phyloP scores from a whole-genome alignment of 1,284 basidiomycete genomes.

The Irpex lacteus region DNA sequence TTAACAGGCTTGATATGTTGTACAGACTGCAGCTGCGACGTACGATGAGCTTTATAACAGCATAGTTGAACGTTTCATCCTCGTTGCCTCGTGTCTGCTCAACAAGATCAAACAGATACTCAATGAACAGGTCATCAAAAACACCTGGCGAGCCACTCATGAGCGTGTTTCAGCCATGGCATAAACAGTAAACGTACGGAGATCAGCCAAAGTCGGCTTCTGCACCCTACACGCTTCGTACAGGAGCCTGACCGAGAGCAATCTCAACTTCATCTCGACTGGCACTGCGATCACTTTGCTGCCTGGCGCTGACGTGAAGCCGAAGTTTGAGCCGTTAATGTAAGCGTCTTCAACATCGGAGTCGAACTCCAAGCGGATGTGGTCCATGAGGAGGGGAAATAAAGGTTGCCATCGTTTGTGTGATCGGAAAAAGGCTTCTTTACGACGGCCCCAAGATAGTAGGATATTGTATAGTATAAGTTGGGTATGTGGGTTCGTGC shows the following conservation, averaged over 20 bases:
- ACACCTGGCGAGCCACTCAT: constrained; percentile 44
- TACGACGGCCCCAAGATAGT: constrained; percentile 71
- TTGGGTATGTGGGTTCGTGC: constrained; percentile 85
- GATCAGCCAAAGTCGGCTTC: constrained; percentile 72
- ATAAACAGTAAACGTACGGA: constrained; percentile 49
- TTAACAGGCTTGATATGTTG: not conserved
- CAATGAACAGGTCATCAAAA: constrained; percentile 85
- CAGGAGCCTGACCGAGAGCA: constrained; percentile 71
- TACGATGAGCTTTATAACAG: constrained; percentile 90
- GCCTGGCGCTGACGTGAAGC: constrained; percentile 33
- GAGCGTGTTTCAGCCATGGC: not conserved
- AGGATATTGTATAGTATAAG: constrained; percentile 82
- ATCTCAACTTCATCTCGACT: constrained; percentile 78
- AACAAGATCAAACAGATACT: constrained; percentile 90
- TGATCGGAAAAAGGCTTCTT: constrained; percentile 69
- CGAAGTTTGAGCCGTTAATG: constrained; percentile 36
- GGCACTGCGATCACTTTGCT: constrained; percentile 49
- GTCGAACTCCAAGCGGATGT: constrained; percentile 69
- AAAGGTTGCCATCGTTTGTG: constrained; percentile 81
- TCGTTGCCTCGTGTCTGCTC: constrained; percentile 87
- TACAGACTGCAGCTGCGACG: constrained; percentile 23
- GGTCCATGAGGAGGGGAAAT: constrained; percentile 80
- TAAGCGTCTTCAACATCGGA: constrained; percentile 62
- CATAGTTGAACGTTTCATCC: constrained; percentile 93
- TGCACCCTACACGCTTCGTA: constrained; percentile 93